phyloP scores from a whole-genome alignment of 1,284 basidiomycete genomes.

The Ceratobasidium sp. region DNA sequence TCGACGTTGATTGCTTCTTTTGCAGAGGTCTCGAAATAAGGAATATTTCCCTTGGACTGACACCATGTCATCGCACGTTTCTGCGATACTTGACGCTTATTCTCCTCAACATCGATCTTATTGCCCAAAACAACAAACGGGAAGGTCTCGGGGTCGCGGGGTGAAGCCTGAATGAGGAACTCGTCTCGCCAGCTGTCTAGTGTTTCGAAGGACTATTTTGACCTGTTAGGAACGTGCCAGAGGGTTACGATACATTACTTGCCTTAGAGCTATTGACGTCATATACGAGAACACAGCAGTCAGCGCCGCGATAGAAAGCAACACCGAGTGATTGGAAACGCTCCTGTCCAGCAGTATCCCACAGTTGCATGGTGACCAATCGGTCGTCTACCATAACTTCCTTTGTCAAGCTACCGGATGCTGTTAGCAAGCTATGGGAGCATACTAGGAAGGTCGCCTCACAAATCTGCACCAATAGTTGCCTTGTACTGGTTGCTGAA shows the following conservation, averaged over 20 bases:
- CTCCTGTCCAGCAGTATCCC: conserved; percentile 99
- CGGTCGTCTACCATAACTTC: conserved; percentile 99
- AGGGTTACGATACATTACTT: not conserved
- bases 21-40: conserved; percentile 99
- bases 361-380: conserved; percentile 99
- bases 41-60: conserved; percentile 99
- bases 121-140: conserved; percentile 99
- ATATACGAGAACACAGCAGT: conserved; percentile 99
- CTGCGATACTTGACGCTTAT: conserved; percentile 97
- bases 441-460: conserved; percentile 50
- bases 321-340: conserved; percentile 99
- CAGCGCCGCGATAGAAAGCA: conserved; percentile 98
- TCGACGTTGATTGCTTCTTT: conserved; percentile 99
- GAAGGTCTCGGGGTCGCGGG: conserved; percentile 99
- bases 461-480: conserved; percentile 93
- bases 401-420: conserved; percentile 82
- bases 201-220: conserved; percentile 79
- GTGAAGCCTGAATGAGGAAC: conserved; percentile 97
- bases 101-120: conserved; percentile 99
- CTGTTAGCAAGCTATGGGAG: conserved; percentile 48
- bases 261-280: conserved; percentile 98
- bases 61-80: conserved; percentile 99
- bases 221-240: conserved; percentile 40
- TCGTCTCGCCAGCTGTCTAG: conserved; percentile 98
- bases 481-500: conserved; percentile 99